These are phyloP conservation scores for Proliferodiscus dingleyae DNA, from an alignment of 2,329 filamentous ascomycete genomes.

Conservation along the genomic window DNA sequence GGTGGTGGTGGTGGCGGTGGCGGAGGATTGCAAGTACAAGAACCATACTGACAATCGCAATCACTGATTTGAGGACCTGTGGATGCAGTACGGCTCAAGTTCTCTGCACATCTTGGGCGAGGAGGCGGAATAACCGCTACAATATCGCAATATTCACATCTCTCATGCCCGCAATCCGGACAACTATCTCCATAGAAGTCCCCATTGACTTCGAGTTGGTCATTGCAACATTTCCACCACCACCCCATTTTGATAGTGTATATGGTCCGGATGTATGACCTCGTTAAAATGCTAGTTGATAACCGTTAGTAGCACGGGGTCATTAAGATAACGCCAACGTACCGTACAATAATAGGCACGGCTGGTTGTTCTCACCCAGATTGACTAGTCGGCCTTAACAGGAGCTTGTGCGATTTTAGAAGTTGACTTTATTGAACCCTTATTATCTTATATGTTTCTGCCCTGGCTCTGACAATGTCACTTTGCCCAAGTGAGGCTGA, in stretches of 20 bases:
- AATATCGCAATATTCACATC: neutral
- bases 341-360: no score
- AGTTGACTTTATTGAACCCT: no score
- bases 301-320: no score
- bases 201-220: neutral
- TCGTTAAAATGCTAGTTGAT: neutral
- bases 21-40: neutral
- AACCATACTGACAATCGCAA: neutral
- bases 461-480: no score
- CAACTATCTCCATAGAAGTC: neutral
- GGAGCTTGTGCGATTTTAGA: no score
- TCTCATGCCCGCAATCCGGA: conserved; percentile 1
- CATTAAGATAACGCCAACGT: no score
- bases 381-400: no score
- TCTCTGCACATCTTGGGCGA: neutral
- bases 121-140: neutral
- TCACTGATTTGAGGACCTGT: neutral
- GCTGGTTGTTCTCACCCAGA: no score
- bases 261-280: neutral
- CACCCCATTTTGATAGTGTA: neutral
- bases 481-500: no score
- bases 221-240: conserved; percentile 3
- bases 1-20: neutral
- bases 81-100: neutral
- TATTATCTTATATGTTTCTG: no score